Percentiles rank a stretch among this genome's conserved stretches.
phyloP scores from a whole-genome alignment of 2,329 filamentous ascomycete genomes.

The Tolypocladium album region DNA sequence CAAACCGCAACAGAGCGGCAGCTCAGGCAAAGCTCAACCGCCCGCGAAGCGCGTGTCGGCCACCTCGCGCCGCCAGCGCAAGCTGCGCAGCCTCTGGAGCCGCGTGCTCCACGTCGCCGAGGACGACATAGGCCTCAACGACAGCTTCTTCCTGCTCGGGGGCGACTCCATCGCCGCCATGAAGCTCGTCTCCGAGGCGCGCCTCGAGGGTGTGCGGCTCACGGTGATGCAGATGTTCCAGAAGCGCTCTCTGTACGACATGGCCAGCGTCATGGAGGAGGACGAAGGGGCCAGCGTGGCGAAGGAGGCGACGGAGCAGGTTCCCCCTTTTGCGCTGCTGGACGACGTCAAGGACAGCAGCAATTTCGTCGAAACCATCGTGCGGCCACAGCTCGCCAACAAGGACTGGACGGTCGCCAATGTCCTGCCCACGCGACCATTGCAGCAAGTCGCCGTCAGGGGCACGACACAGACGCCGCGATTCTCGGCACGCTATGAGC shows the following conservation, averaged over 20 bases:
- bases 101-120: conserved; percentile 31
- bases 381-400: conserved; percentile 41
- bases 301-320: not conserved
- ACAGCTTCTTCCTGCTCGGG: conserved; percentile 50
- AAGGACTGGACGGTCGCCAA: conserved; percentile 40
- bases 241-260: conserved; percentile 35
- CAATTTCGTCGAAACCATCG: conserved; percentile 32
- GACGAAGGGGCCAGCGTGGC: not conserved
- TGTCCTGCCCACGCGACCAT: conserved; percentile 45
- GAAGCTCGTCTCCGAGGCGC: conserved; percentile 46
- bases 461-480: conserved; percentile 47
- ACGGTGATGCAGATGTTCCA: conserved; percentile 47
- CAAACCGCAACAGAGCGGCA: conserved; percentile 1
- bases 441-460: conserved; percentile 48
- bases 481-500: conserved; percentile 53
- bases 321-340: conserved; percentile 34
- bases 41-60: conserved; percentile 21
- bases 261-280: conserved; percentile 35
- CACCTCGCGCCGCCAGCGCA: conserved; percentile 30
- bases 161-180: conserved; percentile 52
- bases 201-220: conserved; percentile 34
- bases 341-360: conserved; percentile 22
- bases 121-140: conserved; percentile 38
- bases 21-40: conserved; percentile 1
- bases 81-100: conserved; percentile 36